Evolutionary conservation across 1,284 basidiomycete species (phyloP), one percentile per base, ranked within the genome.

Genomic region (Malassezia caprae): DNA sequence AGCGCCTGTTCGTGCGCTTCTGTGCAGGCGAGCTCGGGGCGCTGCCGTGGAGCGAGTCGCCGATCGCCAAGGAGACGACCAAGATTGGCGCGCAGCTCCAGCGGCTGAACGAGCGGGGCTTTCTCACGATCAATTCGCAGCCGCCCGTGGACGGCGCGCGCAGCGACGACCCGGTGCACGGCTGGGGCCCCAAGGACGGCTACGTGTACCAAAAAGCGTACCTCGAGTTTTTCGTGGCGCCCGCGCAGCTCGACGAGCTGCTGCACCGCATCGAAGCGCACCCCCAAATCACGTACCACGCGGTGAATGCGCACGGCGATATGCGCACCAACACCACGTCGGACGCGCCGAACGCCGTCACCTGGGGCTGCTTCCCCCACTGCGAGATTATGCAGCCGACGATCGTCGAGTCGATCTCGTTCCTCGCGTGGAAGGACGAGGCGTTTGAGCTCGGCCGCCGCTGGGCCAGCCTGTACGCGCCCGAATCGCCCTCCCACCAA

Each of bases 121-220:
- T 96, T 60, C 78, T 96, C 67, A 98, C 93, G 2, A 96, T 99
- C 79, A 96, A 96, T 77, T 93, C 89, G 35, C 93, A 98, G 75
- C 93, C 93, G 17, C 87, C 90, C 1, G 84, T 96, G 7, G 86
- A 96, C 69, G 87, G 86, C 4, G 82, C 79, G 12, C 78, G 76
- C 39, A 90, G 87, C 65, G 84, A 37, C 80, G 82, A 59, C 84
- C 93, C 77, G 21, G 86, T 86, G 48, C 53, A 80, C 63, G 59
- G 42, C 40, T 53, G 50, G 53, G 50, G 77, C 8, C 77, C 77
- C 15, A 72, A 71, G 60, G 67, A 75, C 53, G 77, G 77, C 24
- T 78, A 78, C 50, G 75, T 77, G 46, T 78, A 78, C 59, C 77
- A 78, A 52, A 78, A 78, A 88, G 91, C 93, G 4, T 99, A 99